Evolutionary conservation across 495 filamentous ascomycete genomes (phyloP).

Genomic region (Filosporella fistucella): DNA sequence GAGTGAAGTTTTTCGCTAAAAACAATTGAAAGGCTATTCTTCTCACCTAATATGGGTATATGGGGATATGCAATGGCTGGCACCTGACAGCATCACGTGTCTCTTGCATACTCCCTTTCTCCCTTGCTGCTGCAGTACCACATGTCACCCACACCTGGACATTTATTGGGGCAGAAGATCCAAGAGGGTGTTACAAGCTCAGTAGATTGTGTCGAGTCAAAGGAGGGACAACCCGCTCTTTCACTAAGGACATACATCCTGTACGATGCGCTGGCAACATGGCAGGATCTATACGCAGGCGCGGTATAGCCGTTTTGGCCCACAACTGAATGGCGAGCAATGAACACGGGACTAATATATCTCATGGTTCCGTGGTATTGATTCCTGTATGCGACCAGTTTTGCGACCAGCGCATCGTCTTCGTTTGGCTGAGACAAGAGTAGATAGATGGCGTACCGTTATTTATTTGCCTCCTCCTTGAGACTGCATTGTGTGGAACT

Average conservation of each 20-base stretch:
- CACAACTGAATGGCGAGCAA: not conserved
- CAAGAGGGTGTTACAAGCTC: no score
- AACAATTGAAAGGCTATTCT: no score
- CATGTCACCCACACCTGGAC: no score
- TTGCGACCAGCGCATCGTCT: conserved; percentile 19
- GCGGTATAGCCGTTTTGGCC: not conserved
- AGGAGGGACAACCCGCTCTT: not conserved
- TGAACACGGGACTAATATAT: conserved; percentile 10
- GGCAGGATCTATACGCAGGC: not conserved
- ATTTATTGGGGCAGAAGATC: no score
- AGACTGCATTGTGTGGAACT: not conserved
- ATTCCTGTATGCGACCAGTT: conserved; percentile 14
- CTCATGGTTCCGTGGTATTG: no score
- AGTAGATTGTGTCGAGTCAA: no score
- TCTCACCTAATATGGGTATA: no score
- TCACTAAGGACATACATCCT: not conserved
- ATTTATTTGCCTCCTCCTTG: not conserved
- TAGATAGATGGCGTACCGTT: conserved; percentile 10
- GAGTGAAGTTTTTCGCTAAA: no score
- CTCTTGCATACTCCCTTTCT: no score
- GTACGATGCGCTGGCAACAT: not conserved
- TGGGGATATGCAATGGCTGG: no score
- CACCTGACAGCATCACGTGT: no score
- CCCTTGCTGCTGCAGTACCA: no score
- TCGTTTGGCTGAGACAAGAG: not conserved